These are phyloP conservation scores for Lentinus tigrinus DNA, from an alignment of 768 basidiomycete species.

Conservation along the genomic window DNA sequence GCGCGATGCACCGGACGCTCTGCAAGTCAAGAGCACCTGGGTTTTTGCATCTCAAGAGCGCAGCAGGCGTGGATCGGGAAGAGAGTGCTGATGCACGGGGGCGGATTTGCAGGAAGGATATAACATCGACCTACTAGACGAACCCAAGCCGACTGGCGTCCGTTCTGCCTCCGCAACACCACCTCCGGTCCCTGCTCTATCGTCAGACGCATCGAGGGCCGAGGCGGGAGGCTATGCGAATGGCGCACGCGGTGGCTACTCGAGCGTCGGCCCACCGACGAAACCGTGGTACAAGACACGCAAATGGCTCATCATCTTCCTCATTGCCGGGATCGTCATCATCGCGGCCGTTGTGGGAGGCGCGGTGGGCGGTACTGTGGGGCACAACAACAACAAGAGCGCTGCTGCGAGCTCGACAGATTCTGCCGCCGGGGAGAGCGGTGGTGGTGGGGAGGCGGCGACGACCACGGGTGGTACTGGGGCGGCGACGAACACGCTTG, in stretches of 20 bases:
- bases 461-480: not conserved
- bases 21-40: not conserved
- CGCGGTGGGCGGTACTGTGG: slow-evolving; percentile 51
- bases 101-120: slow-evolving; percentile 48
- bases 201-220: slow-evolving; percentile 25
- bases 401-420: not conserved
- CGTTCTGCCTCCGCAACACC: slow-evolving; percentile 18
- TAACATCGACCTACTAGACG: slow-evolving; percentile 43
- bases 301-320: slow-evolving; percentile 41
- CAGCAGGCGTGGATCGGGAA: not conserved
- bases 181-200: slow-evolving; percentile 13
- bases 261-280: not conserved
- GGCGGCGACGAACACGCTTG: not conserved
- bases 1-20: no score
- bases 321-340: slow-evolving; percentile 39
- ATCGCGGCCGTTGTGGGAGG: slow-evolving; percentile 57
- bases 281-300: slow-evolving; percentile 50
- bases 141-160: slow-evolving; percentile 16
- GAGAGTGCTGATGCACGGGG: not conserved
- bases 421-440: not conserved
- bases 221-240: slow-evolving; percentile 17
- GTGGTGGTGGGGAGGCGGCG: not conserved
- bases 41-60: not conserved
- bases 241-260: slow-evolving; percentile 8
- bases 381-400: slow-evolving; percentile 23